Base-by-base conservation (phyloP, 352 stramenopile species). In the Plasmopara viticola region DNA sequence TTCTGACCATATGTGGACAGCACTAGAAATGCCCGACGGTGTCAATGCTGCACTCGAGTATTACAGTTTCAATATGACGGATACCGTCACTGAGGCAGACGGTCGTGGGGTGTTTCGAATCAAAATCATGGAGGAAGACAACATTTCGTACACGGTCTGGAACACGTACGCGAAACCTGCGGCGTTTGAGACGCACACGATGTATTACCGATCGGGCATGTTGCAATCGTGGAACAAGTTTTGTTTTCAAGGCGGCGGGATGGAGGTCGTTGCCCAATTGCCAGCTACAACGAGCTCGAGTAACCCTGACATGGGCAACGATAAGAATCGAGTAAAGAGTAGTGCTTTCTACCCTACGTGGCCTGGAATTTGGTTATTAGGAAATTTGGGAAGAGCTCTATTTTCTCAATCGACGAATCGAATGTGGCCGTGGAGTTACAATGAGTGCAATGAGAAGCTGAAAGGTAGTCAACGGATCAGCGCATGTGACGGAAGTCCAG, bases 361-460 rank as follows among this genome's bases (percentile, higher is more conserved):
- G 93, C 93, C 94, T 3, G 95, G 92, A 13, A 87, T 98, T 65
- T 98, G 95, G 95, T 62, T 98, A 15, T 49, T 98, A 18, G 95
- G 95, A 3, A 98, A 98, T 66, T 70, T 98, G n/a, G 93, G 90
- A 6, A 60, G 95, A 44, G 90, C 94, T 7, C 94, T 96, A 0
- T 98, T 98, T 60, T 90, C 95, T 9, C 71, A 67, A 1, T 90
- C 76, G 0, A 97, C 88, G 0, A 95, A 93, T 64, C 90, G 91
- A 53, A 87, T 98, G 56, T 98, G 94, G 94, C 95, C 95, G 0
- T 98, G 90, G 89, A 95, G 69, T 43, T 98, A 95, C 61, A 73
- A 97, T 48, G 76, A 73, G 44, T 98, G 94, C 51, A 57, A 97
- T 66, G 33, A 52, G 1, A 51, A 57, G 13, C 46, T 70, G 1